Conservation (phyloP, 2,329 filamentous ascomycete genomes). For the Tothia fuscella region DNA sequence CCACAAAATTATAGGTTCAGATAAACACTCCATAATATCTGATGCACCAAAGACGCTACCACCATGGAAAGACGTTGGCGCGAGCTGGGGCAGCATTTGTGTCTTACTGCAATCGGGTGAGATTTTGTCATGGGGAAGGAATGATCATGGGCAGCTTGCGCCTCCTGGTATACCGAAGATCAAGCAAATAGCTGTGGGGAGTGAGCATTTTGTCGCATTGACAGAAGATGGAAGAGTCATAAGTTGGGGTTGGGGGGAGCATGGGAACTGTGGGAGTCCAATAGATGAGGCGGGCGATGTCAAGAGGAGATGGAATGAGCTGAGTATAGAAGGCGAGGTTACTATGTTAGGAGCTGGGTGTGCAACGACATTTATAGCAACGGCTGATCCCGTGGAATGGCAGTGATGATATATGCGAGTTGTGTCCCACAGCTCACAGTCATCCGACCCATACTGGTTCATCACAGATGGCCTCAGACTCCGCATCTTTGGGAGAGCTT, state of each 20-base stretch:
- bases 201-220: constrained; percentile 76
- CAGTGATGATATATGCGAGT: too few species aligned
- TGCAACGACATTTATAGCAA: constrained; percentile 70
- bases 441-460: too few species aligned
- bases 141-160: constrained; percentile 73
- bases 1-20: constrained; percentile 56
- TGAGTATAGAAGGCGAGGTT: constrained; percentile 32
- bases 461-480: too few species aligned
- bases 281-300: constrained; percentile 52
- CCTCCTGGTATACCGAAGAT: constrained; percentile 49
- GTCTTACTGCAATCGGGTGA: constrained; percentile 50
- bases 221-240: constrained; percentile 54
- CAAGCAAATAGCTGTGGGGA: constrained; percentile 62
- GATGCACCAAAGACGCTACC: constrained; percentile 40
- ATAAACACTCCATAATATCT: constrained; percentile 58
- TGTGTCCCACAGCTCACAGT: too few species aligned
- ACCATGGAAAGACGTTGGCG: constrained; percentile 56
- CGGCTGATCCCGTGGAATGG: too few species aligned
- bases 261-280: constrained; percentile 81
- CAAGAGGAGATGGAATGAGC: constrained; percentile 46
- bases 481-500: too few species aligned
- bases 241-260: constrained; percentile 94
- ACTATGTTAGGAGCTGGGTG: constrained; percentile 67
- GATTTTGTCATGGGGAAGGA: constrained; percentile 65
- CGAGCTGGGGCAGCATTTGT: constrained; percentile 76